Evolutionary conservation across 2,329 filamentous ascomycete genomes (phyloP), one percentile per base, ranked within the genome.

Genomic region (Sclerotinia minor): DNA sequence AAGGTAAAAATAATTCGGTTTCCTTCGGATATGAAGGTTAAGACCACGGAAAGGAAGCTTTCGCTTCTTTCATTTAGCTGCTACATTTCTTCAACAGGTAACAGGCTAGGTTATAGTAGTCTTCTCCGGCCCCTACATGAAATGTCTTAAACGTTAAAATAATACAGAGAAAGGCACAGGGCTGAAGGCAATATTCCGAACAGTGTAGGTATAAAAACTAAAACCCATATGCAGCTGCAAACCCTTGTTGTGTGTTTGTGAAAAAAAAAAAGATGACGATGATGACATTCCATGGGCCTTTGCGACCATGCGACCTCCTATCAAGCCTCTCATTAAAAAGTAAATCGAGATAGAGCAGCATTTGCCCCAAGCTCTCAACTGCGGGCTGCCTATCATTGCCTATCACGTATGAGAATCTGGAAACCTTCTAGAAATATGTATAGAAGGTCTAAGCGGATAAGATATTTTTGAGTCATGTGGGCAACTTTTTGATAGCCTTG

Each of bases 401-500:
- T 35, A 47, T 35, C 29, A 13, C 38, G 58, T 61, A 38, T 9
- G 21, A 19, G 15, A 50, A 50, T 50, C 32, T 50, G 58, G 45
- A 50, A 24, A 32, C 44, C 45, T 63, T 63, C 59, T 63, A 50
- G 59, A 50, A 63, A 26, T 32, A 50, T 26, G 59, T 45, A 50
- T 41, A 21, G 59, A 63, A 63, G n/a, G 45, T 50, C n/a, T 61
- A 61, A 50, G 44, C 45, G 45, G 45, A 50, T 61, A 49, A 61
- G 44, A 60, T 32, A 29, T 19, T 29, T 15, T 59, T 32, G 41
- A 32, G 44, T 61, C 58, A 61, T 61, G 58, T 60, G 58, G 58
- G 26, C 24, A 24, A 24, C n/a, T n/a, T 57, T 19, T 41, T 5
- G 54, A 41, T 17, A 5, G 19, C 11, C 35, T 38, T 35, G 35